Evolutionary conservation across 2,329 filamentous ascomycete species (phyloP), one percentile per base, ranked within the genome.

Genomic region (Simplicillium sp.): DNA sequence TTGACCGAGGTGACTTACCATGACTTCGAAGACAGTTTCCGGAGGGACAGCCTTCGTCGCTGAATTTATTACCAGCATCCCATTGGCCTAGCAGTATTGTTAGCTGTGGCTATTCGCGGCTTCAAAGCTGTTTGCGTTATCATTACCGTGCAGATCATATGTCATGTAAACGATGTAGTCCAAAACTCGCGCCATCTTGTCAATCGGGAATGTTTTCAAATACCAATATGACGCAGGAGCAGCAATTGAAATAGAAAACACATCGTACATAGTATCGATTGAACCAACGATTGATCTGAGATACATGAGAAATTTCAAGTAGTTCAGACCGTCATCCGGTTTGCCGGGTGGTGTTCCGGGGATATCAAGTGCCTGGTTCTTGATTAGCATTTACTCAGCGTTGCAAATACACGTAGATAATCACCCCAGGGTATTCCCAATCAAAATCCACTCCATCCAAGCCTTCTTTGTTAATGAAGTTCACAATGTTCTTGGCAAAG

Each of bases 391-490:
- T n/a, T n/a, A n/a, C n/a, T n/a, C n/a, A n/a, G n/a, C n/a, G n/a
- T n/a, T n/a, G n/a, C n/a, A n/a, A n/a, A n/a, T n/a, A n/a, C n/a
- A n/a, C n/a, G n/a, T n/a, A n/a, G n/a, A n/a, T n/a, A n/a, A n/a
- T n/a, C n/a, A n/a, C n/a, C 14, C 35, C 40, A 18, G 60, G 58
- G 43, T 61, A 62, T 44, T 62, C 59, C 60, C 60, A 63, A 42
- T 63, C 60, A 17, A 63, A 37, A 17, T 71, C 68, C 17, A 71
- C 53, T 36, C 68, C 68, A 49, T 71, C 71, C 40, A 74, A 68
- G 1, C 86, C 87, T 52, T 84, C 72, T 57, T 94, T 80, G 52
- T 82, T 79, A 41, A 94, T 69, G 40, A 92, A 59, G 9, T 69
- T 61, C 1, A 88, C 80, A 3, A 85, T 77, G 2, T 73, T 76